A percentile compares a stretch with the other conserved stretches of the same genome.
Conservation (phyloP, 73 alveolate genomes). For the Tetrahymena borealis region DNA sequence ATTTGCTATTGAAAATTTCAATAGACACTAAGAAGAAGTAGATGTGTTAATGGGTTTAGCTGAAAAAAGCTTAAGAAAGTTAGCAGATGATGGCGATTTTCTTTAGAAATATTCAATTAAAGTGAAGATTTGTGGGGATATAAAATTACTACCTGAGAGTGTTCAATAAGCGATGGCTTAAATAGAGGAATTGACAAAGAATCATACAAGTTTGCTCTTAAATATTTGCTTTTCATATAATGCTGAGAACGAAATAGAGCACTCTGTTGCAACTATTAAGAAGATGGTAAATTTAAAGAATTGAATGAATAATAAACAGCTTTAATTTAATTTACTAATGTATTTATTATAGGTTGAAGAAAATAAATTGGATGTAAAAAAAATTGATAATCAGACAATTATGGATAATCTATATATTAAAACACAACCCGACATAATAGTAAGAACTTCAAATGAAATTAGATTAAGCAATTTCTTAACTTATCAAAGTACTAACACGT, state of each 20-base stretch:
- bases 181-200: not conserved
- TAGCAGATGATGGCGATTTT: not conserved
- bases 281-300: not conserved
- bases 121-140: not conserved
- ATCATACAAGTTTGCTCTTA: not conserved
- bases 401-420: not conserved
- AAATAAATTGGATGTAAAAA: not conserved
- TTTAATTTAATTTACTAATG: not conserved
- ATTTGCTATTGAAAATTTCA: conserved; percentile 33
- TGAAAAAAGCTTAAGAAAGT: not conserved
- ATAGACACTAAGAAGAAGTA: conserved; percentile 24
- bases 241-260: not conserved
- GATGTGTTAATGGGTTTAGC: conserved; percentile 17
- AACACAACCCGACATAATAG: not conserved
- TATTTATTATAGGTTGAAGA: not conserved
- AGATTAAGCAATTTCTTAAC: not conserved
- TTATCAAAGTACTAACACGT: not conserved
- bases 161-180: not conserved
- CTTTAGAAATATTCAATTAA: not conserved
- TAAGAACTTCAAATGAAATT: not conserved
- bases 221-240: not conserved
- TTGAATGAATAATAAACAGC: not conserved
- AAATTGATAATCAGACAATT: not conserved
- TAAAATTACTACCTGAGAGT: not conserved
- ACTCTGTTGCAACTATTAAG: not conserved